Base-by-base conservation (phyloP, 23 red algal species). In the Gracilaria caudata region DNA sequence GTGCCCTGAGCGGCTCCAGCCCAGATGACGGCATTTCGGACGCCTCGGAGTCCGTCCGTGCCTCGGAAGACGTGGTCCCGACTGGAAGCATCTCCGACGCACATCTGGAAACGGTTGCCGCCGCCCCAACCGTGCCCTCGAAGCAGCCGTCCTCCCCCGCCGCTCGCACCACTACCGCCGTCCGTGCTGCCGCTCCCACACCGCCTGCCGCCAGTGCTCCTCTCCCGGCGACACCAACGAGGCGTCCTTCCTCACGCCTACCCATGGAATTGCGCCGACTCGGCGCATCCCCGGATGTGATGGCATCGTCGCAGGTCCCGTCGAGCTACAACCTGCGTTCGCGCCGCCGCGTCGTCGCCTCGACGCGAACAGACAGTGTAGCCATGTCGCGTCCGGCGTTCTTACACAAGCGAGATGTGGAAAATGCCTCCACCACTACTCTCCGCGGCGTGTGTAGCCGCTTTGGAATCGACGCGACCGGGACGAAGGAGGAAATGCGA, bases 281-380 rank as follows among this genome's bases (percentile, higher is more conserved):
- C 26, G 70, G 70, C 20, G 70, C 70, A 4, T 46, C 70, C 0
- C 70, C 70, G 14, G 39, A 75, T 9, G 43, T 26, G 1, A 47
- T 49, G 11, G 33, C 33, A 9, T 49, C 70, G 10, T 40, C 70
- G 21, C 14, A 7, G 3, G 13, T 49, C 17, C n/a, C 70, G 3
- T 43, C 70, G 29, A 26, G 38, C 24, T 75, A 75, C 70, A 75
- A 75, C 13, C 21, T 75, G n/a, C 70, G 70, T 8, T 45, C 82
- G 13, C 82, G 34, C 59, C 82, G 82, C 23, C 56, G 51, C 26
- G 44, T 66, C 11, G 41, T 46, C 23, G 35, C 39, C 8, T 71
- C 60, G 39, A 51, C 65, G 36, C 44, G 44, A 23, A 86, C 82
- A 47, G 66, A 71, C 34, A 86, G 82, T 68, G 82, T 68, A 0